Percentiles rank a stretch among this genome's conserved stretches.
These are phyloP conservation scores for Podila epicladia DNA, from an alignment of 192 early-diverging fungal species.

Conservation along the genomic window DNA sequence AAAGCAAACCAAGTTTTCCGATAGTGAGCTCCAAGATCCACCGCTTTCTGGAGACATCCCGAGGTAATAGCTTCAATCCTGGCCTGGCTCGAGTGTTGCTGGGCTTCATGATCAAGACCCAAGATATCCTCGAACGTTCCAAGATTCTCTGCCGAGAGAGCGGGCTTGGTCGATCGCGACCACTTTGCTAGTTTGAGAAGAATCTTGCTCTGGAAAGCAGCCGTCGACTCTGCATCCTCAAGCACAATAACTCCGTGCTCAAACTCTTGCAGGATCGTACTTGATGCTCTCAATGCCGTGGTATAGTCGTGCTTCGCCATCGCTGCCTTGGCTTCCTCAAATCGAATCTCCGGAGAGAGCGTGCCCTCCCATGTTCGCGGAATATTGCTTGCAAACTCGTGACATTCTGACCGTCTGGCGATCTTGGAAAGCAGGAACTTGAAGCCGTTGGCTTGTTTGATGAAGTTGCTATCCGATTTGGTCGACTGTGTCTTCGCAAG, in stretches of 20 bases:
- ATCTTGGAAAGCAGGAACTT: constrained; percentile 46
- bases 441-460: constrained; percentile 39
- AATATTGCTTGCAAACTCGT: constrained; percentile 40
- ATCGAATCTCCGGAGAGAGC: constrained; percentile 36
- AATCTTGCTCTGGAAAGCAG: constrained; percentile 36
- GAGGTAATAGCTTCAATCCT: constrained; percentile 32
- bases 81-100: constrained; percentile 7
- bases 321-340: constrained; percentile 41
- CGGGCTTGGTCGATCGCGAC: constrained; percentile 43
- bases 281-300: constrained; percentile 5
- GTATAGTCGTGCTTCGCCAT: constrained; percentile 42
- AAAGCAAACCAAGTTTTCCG: constrained; percentile 72
- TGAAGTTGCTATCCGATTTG: background rate
- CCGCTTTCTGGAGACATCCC: constrained; percentile 54
- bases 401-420: constrained; percentile 35
- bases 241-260: background rate
- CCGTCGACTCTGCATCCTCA: background rate
- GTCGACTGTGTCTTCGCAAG: constrained; percentile 22
- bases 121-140: constrained; percentile 32
- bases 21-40: constrained; percentile 41
- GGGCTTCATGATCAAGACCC: constrained; percentile 6
- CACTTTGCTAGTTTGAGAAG: constrained; percentile 55
- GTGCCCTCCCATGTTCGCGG: constrained; percentile 44
- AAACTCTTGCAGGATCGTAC: constrained; percentile 11
- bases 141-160: constrained; percentile 14